Conservation (phyloP, 352 stramenopile species). For the Globisporangium middletonii region DNA sequence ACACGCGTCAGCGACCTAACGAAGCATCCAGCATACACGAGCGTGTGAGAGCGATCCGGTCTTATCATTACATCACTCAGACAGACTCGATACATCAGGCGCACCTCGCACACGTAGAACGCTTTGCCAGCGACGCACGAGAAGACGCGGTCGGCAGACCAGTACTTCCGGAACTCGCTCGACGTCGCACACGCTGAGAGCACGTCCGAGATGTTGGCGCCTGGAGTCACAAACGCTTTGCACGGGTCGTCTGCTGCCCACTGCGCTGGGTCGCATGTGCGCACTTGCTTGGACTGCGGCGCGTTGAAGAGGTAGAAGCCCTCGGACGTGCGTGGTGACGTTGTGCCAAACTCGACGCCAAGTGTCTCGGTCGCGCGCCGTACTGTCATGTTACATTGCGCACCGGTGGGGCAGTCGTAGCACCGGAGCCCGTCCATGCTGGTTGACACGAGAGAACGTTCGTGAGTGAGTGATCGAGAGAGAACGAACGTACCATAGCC, state of each 20-base stretch:
- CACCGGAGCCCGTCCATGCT: conserved; percentile 55
- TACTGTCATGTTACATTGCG: conserved; percentile 42
- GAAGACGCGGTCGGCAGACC: conserved; percentile 48
- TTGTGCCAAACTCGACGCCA: conserved; percentile 33
- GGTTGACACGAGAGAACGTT: too few species aligned
- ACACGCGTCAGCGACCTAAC: conserved; percentile 39
- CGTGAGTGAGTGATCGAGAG: not conserved
- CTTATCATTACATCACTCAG: not conserved
- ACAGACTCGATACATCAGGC: not conserved
- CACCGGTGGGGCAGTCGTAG: conserved; percentile 44
- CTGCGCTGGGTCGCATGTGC: conserved; percentile 23
- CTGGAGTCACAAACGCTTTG: conserved; percentile 20
- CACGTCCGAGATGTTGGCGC: conserved; percentile 21
- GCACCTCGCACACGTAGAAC: conserved; percentile 67
- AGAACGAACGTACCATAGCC: not conserved
- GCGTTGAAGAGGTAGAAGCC: conserved; percentile 55
- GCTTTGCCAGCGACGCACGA: conserved; percentile 43
- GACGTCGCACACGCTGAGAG: conserved; percentile 33
- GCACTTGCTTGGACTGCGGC: conserved; percentile 29
- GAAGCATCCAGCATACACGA: not conserved
- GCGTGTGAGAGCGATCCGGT: not conserved
- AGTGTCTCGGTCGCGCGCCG: conserved; percentile 47
- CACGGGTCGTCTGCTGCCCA: conserved; percentile 52
- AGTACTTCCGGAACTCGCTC: conserved; percentile 44
- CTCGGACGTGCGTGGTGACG: conserved; percentile 43